Evolutionary conservation across 805 yeast genomes (phyloP).

Genomic region (Candida broadrunensis): DNA sequence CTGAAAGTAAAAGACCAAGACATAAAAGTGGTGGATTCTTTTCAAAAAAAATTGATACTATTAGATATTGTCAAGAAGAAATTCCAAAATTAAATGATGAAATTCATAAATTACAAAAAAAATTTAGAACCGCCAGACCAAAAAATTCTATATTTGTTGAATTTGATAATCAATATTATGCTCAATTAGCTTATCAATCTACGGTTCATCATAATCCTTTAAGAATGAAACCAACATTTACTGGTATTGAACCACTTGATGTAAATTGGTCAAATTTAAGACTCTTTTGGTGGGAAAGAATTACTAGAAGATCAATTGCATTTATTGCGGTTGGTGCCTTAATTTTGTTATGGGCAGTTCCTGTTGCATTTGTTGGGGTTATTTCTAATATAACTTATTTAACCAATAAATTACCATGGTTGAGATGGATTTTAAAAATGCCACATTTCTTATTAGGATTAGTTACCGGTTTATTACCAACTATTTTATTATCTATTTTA

Average conservation of each 20-base stretch:
- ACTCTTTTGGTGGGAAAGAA: conserved; percentile 76
- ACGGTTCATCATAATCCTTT: conserved; percentile 64
- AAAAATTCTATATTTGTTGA: conserved; percentile 80
- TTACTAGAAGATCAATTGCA: conserved; percentile 53
- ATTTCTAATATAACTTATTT: conserved; percentile 82
- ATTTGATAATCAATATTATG: conserved; percentile 71
- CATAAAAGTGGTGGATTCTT: conserved; percentile 46
- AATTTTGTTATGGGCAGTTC: conserved; percentile 89
- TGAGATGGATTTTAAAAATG: conserved; percentile 70
- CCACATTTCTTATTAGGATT: conserved; percentile 74
- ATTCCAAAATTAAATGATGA: conserved; percentile 58
- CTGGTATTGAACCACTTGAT: conserved; percentile 63
- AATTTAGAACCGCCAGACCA: conserved; percentile 48
- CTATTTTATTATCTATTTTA: conserved; percentile 73
- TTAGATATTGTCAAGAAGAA: conserved; percentile 53
- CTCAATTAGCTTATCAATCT: conserved; percentile 69
- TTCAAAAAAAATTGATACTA: conserved; percentile 55
- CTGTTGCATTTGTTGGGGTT: conserved; percentile 96
- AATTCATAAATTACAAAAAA: conserved; percentile 52
- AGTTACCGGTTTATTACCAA: conserved; percentile 84
- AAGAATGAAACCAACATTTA: conserved; percentile 55
- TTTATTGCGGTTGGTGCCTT: conserved; percentile 52
- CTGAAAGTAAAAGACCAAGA: conserved; percentile 66
- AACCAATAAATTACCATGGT: conserved; percentile 67
- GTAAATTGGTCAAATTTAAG: conserved; percentile 72